Evolutionary conservation across 1,139 yeast species (phyloP).

Genomic region (Scheffersomyces illinoinensis): DNA sequence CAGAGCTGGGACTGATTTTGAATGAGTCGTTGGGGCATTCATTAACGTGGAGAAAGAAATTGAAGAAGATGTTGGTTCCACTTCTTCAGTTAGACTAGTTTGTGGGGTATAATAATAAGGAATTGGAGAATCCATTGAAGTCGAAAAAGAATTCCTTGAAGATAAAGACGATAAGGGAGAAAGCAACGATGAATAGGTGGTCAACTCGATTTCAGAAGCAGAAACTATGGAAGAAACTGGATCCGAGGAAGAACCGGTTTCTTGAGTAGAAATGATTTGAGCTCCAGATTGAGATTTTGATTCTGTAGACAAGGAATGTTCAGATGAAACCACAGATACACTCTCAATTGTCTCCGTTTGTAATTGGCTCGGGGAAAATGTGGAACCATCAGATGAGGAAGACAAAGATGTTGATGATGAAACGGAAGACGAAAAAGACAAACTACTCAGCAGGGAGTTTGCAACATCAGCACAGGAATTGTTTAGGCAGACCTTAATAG

Average conservation of each 20-base stretch:
- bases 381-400: neutral
- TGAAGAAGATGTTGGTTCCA: neutral
- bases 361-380: neutral
- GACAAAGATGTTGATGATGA: neutral
- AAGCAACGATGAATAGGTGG: neutral
- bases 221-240: neutral
- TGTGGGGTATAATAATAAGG: neutral
- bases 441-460: neutral
- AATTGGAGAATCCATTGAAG: neutral
- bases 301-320: slow-evolving; percentile 1
- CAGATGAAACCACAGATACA: neutral
- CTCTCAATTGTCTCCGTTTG: neutral
- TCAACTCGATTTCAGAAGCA: neutral
- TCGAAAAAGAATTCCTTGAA: neutral
- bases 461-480: neutral
- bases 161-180: neutral
- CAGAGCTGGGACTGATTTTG: neutral
- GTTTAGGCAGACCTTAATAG: neutral
- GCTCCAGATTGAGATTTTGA: slow-evolving; percentile 2
- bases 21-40: neutral
- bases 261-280: neutral
- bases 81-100: neutral
- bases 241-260: neutral
- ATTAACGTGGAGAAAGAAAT: neutral
- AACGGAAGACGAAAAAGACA: neutral